A percentile compares a stretch with the other conserved stretches of the same genome.
Evolutionary conservation across 352 stramenopile genomes (phyloP).

Genomic region (Phytophthora ohioensis): DNA sequence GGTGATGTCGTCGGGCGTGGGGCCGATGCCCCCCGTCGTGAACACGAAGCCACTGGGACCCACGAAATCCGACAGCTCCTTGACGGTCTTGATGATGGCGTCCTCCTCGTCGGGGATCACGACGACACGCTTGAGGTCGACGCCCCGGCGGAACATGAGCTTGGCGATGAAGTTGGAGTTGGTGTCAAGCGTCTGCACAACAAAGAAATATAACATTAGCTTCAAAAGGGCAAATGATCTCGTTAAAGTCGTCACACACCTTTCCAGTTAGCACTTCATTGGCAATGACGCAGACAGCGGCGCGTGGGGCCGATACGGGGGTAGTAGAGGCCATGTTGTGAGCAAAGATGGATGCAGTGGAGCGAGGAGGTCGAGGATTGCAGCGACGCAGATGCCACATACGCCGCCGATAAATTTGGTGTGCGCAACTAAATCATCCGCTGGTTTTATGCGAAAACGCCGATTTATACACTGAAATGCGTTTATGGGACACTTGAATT

Average conservation of each 20-base stretch:
- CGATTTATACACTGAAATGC: neutral
- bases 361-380: neutral
- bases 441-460: neutral
- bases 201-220: conserved; percentile 11
- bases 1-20: conserved; percentile 90
- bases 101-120: conserved; percentile 88
- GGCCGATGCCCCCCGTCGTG: conserved; percentile 85
- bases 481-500: neutral
- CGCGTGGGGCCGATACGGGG: neutral
- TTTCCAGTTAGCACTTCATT: conserved; percentile 91
- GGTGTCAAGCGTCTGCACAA: conserved; percentile 77
- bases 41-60: conserved; percentile 80
- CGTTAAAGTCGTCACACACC: conserved; percentile 48
- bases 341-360: neutral
- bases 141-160: conserved; percentile 80
- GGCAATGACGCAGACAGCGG: conserved; percentile 77
- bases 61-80: conserved; percentile 82
- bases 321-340: neutral
- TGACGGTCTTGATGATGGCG: conserved; percentile 76
- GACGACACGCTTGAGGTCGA: conserved; percentile 80
- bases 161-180: conserved; percentile 87
- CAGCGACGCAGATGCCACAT: neutral
- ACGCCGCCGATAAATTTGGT: no score
- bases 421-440: no score
- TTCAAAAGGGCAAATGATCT: neutral